Conservation (phyloP, 2,329 filamentous ascomycete species). For the Ciborinia camelliae region DNA sequence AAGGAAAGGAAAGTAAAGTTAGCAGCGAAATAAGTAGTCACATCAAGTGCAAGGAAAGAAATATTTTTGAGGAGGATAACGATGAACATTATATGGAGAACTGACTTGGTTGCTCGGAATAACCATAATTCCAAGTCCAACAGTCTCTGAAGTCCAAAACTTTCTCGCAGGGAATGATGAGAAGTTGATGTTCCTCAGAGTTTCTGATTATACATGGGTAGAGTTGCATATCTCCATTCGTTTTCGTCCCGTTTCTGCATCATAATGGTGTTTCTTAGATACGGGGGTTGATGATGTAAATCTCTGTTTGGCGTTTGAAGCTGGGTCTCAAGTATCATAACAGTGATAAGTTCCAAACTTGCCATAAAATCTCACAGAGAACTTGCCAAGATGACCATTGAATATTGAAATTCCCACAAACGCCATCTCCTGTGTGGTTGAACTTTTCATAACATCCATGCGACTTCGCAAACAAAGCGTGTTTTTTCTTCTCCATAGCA, state of each 20-base stretch:
- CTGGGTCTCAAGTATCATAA: constrained; percentile 23
- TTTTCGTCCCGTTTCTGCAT: constrained; percentile 36
- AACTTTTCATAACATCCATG: background rate
- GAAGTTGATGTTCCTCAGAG: constrained; percentile 33
- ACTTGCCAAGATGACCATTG: background rate
- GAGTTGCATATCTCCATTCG: constrained; percentile 34
- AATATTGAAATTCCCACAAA: background rate
- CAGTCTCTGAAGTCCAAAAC: constrained; percentile 8
- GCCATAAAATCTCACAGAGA: background rate
- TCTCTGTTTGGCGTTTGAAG: constrained; percentile 31
- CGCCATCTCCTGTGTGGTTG: background rate
- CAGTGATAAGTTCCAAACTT: constrained; percentile 7
- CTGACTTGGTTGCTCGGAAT: constrained; percentile 32
- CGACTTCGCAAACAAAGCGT: constrained; percentile 3
- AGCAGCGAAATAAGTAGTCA: constrained; percentile 38
- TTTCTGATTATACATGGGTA: constrained; percentile 39
- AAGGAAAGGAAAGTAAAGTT: constrained; percentile 45
- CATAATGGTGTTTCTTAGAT: constrained; percentile 34
- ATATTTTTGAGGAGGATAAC: constrained; percentile 26
- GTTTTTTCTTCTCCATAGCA: background rate
- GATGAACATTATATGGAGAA: constrained; percentile 35
- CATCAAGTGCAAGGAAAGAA: constrained; percentile 35
- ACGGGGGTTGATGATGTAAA: constrained; percentile 31
- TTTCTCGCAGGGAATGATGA: constrained; percentile 17
- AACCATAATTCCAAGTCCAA: constrained; percentile 13